phyloP scores from a whole-genome alignment of 805 yeast genomes.

The Blastobotrys muscicola region DNA sequence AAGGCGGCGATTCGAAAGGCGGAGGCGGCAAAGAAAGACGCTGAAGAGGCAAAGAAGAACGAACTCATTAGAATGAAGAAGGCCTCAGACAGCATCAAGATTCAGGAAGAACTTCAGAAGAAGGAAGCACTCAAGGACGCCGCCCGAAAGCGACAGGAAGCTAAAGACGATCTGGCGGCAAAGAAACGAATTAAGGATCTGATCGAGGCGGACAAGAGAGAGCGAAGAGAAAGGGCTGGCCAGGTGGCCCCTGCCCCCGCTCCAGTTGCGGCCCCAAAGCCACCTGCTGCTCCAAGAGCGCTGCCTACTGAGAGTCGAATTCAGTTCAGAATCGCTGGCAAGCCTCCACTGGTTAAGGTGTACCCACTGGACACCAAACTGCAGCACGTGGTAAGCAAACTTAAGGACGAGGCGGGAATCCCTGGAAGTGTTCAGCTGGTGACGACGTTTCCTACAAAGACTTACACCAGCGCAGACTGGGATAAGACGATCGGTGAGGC shows the following conservation, averaged over 20 bases:
- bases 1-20: conserved; percentile 26
- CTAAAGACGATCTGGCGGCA: conserved; percentile 23
- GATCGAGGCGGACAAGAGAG: conserved; percentile 27
- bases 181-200: conserved; percentile 23
- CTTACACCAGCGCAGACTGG: conserved; percentile 16
- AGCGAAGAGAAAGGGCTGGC: conserved; percentile 9
- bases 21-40: conserved; percentile 23
- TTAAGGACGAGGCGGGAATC: conserved; percentile 18
- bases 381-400: conserved; percentile 20
- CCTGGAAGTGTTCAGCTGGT: conserved; percentile 17
- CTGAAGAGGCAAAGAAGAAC: conserved; percentile 21
- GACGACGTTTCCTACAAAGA: conserved; percentile 26
- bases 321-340: conserved; percentile 18
- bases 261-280: conserved; percentile 6
- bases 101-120: conserved; percentile 24
- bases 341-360: conserved; percentile 19
- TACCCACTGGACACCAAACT: conserved; percentile 22
- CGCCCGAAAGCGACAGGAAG: conserved; percentile 23
- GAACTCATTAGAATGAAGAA: conserved; percentile 23
- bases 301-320: conserved; percentile 18
- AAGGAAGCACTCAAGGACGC: conserved; percentile 26
- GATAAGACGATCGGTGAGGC: conserved; percentile 22
- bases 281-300: conserved; percentile 11
- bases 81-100: conserved; percentile 20
- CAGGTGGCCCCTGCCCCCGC: conserved; percentile 9